Conservation (phyloP, 495 filamentous ascomycete genomes). For the Daldinia caldariorum region DNA sequence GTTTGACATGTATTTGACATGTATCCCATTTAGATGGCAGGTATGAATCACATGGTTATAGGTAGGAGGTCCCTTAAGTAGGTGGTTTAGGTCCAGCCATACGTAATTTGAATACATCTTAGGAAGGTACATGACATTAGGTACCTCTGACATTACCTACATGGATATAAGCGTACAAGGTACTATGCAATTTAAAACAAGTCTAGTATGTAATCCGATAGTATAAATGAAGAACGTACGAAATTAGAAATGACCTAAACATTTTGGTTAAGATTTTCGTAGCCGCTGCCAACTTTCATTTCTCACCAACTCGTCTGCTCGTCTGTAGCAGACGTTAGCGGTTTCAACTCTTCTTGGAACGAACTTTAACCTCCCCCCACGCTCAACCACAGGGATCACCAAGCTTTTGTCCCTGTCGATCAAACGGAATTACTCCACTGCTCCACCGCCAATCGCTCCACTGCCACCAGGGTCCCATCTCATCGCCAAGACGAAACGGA, state of each 20-base stretch:
- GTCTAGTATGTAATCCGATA: too few relatives aligned
- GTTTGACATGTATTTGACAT: not conserved
- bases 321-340: conserved; percentile 24
- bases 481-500: conserved; percentile 31
- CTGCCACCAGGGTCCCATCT: conserved; percentile 14
- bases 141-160: too few relatives aligned
- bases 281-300: conserved; percentile 10
- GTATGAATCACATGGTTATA: conserved; percentile 11
- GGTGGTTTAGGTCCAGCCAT: not conserved
- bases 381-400: conserved; percentile 24
- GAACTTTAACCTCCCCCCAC: conserved; percentile 32
- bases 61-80: not conserved
- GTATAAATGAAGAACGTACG: too few relatives aligned
- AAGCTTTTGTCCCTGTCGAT: conserved; percentile 41
- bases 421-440: conserved; percentile 30
- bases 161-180: too few relatives aligned
- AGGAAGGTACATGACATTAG: too few relatives aligned
- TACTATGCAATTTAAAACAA: too few relatives aligned
- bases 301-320: conserved; percentile 1
- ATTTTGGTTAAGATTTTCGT: conserved; percentile 1
- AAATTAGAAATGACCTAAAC: not conserved
- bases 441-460: not conserved
- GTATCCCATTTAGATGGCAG: not conserved
- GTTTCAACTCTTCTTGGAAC: conserved; percentile 32
- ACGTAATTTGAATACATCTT: too few relatives aligned